Percentiles rank a stretch among this genome's conserved stretches.
Conservation (phyloP, 768 basidiomycete species). For the Amanita molliuscula region DNA sequence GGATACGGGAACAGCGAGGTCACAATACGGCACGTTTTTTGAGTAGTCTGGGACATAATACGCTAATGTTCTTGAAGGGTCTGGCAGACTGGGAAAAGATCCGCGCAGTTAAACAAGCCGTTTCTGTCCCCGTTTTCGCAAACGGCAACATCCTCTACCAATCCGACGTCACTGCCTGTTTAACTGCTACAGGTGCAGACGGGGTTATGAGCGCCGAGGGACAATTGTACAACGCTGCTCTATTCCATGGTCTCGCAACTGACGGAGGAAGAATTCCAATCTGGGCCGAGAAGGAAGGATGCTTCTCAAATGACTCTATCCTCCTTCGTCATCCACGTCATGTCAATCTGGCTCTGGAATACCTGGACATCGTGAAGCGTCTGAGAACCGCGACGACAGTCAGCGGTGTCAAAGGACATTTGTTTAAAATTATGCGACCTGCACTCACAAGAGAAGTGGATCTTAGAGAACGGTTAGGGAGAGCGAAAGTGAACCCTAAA, state of each 20-base stretch:
- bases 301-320: conserved; percentile 21
- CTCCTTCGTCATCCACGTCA: conserved; percentile 43
- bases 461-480: conserved; percentile 63
- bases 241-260: conserved; percentile 40
- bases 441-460: conserved; percentile 58
- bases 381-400: conserved; percentile 61
- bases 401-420: conserved; percentile 81
- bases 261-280: conserved; percentile 6
- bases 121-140: conserved; percentile 89
- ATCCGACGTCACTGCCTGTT: conserved; percentile 70
- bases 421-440: conserved; percentile 88
- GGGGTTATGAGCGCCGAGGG: conserved; percentile 96
- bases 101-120: conserved; percentile 80
- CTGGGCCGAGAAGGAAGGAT: conserved; percentile 10
- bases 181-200: conserved; percentile 79
- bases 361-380: conserved; percentile 66
- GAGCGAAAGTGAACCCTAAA: conserved; percentile 21
- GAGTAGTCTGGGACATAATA: neutral
- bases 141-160: conserved; percentile 93
- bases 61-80: conserved; percentile 34
- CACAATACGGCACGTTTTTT: conserved; percentile 48
- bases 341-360: conserved; percentile 70
- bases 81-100: conserved; percentile 88
- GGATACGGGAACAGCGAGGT: conserved; percentile 86
- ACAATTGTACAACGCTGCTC: conserved; percentile 82